Evolutionary conservation across 148 eudicot genomes (phyloP).

Genomic region (Chenopodium berlandieri): DNA sequence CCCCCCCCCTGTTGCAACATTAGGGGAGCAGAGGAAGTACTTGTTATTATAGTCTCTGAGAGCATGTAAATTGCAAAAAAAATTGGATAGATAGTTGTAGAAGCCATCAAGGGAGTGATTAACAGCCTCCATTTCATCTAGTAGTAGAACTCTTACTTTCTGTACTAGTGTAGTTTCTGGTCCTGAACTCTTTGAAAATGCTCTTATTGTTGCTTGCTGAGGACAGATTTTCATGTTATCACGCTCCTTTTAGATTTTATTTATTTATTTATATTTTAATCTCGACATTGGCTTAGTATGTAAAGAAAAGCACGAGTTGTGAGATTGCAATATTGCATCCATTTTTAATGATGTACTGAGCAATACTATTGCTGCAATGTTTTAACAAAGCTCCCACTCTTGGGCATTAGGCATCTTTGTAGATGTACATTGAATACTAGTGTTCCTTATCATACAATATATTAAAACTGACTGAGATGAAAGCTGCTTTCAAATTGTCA

Average conservation of each 20-base stretch:
- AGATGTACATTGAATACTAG: background rate
- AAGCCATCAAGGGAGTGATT: background rate
- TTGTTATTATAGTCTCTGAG: no score
- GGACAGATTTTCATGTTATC: background rate
- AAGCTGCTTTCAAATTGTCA: no score
- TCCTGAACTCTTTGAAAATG: background rate
- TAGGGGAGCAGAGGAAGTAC: no score
- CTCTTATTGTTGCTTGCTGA: background rate
- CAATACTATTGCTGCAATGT: background rate
- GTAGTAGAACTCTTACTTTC: background rate
- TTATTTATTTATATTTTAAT: no score
- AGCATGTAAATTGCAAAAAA: background rate
- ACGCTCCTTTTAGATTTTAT: background rate
- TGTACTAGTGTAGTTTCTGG: background rate
- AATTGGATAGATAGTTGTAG: background rate
- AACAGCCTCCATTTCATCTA: background rate
- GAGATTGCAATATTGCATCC: background rate
- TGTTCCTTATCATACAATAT: background rate
- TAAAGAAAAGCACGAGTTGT: background rate
- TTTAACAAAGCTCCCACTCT: background rate
- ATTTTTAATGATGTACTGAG: background rate
- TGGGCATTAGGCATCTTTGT: background rate
- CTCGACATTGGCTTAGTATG: no score
- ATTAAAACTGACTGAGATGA: background rate
- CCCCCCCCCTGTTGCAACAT: no score